These are phyloP conservation scores for Krasilnikovozyma curviuscula DNA, from an alignment of 768 basidiomycete genomes.

Conservation along the genomic window DNA sequence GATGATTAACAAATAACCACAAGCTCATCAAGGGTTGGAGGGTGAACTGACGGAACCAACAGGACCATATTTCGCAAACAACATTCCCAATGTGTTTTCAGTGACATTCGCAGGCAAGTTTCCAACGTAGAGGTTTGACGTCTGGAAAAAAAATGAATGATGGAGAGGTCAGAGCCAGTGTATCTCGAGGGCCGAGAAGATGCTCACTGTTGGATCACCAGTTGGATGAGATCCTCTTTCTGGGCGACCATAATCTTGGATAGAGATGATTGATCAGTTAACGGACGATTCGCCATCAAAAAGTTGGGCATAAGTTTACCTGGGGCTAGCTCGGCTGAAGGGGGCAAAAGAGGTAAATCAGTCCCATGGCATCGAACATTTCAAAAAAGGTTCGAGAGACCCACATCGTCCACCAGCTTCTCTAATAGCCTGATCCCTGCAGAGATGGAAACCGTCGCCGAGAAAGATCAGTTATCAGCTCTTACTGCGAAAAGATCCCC, in stretches of 20 bases:
- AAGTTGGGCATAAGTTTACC: too few relatives aligned
- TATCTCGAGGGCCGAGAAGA: too few relatives aligned
- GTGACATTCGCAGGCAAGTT: conserved; percentile 75
- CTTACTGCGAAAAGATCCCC: background rate
- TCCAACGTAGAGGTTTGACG: conserved; percentile 88
- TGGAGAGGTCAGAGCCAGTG: background rate
- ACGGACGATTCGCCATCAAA: too few relatives aligned
- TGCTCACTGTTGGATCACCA: conserved; percentile 64
- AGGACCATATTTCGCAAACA: conserved; percentile 82
- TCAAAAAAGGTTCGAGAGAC: conserved; percentile 13
- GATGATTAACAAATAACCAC: conserved; percentile 10
- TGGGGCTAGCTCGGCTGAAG: too few relatives aligned
- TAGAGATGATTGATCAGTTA: too few relatives aligned
- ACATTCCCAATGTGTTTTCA: conserved; percentile 64
- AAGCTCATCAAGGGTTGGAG: conserved; percentile 9
- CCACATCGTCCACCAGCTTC: conserved; percentile 32
- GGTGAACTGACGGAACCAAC: conserved; percentile 57
- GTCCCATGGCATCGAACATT: background rate
- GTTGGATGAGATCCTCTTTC: too few relatives aligned
- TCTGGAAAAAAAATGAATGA: conserved; percentile 32
- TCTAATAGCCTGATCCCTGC: conserved; percentile 75
- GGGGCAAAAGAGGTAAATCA: too few relatives aligned
- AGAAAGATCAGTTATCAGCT: background rate
- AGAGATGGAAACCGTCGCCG: too few relatives aligned
- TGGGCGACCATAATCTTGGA: too few relatives aligned